phyloP scores from a whole-genome alignment of 2,329 filamentous ascomycete genomes.

The Septoria linicola region DNA sequence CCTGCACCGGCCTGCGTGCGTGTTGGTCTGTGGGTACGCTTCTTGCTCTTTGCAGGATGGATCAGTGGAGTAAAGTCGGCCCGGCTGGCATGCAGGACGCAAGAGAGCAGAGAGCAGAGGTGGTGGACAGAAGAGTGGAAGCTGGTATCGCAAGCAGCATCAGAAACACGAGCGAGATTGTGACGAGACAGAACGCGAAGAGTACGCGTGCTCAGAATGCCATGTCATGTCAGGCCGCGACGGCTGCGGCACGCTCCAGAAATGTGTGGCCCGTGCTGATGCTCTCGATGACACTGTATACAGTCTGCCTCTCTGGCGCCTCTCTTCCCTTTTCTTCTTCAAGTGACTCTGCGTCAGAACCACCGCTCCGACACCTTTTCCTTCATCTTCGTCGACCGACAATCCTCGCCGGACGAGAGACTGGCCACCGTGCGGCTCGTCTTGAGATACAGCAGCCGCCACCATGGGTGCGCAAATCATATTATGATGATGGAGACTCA shows the following conservation, averaged over 20 bases:
- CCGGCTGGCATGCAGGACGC: too few species aligned
- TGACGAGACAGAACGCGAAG: neutral
- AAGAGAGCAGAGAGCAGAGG: too few species aligned
- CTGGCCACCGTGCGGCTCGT: slow-evolving; percentile 19
- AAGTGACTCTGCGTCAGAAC: slow-evolving; percentile 40
- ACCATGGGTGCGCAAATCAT: slow-evolving; percentile 34
- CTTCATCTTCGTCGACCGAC: too few species aligned
- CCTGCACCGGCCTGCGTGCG: neutral
- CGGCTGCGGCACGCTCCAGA: too few species aligned
- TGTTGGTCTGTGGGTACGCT: too few species aligned
- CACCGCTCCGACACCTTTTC: slow-evolving; percentile 19
- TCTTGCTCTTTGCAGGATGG: too few species aligned
- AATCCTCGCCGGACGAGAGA: slow-evolving; percentile 15
- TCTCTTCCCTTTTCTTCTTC: slow-evolving; percentile 36
- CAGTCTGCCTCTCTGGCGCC: neutral
- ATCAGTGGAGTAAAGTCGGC: too few species aligned
- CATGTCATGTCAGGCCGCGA: too few species aligned
- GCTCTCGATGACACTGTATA: neutral
- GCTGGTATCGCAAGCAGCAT: too few species aligned
- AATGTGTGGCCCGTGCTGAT: too few species aligned
- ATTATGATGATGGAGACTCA: neutral
- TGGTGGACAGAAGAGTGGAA: too few species aligned
- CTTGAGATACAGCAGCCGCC: slow-evolving; percentile 36
- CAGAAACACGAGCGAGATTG: too few species aligned
- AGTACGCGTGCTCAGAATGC: neutral